phyloP scores from a whole-genome alignment of 1,284 basidiomycete genomes.

The Moesziomyces antarcticus region DNA sequence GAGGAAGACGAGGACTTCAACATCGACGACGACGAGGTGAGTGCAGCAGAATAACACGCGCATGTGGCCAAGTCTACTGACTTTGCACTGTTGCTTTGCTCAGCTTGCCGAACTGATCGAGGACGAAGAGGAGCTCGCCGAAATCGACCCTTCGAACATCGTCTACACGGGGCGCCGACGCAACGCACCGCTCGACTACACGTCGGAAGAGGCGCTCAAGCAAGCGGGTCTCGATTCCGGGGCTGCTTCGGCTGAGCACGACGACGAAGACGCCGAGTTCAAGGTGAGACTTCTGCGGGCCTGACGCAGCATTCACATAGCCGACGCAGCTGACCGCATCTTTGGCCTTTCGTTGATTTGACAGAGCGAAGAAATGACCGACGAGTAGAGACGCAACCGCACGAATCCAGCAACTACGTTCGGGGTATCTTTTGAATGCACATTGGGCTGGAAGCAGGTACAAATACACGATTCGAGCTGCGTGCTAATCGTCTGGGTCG shows the following conservation, averaged over 20 bases:
- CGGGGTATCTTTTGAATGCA: no score
- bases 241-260: slow-evolving; percentile 25
- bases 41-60: not conserved
- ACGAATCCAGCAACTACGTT: no score
- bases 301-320: not conserved
- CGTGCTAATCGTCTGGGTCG: slow-evolving; percentile 61
- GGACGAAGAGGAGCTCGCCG: slow-evolving; percentile 52
- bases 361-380: slow-evolving; percentile 36
- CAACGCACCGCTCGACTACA: slow-evolving; percentile 55
- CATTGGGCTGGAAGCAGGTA: slow-evolving; percentile 2
- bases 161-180: slow-evolving; percentile 49
- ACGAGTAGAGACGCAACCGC: slow-evolving; percentile 6
- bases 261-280: slow-evolving; percentile 56
- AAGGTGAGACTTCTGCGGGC: slow-evolving; percentile 20
- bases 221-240: slow-evolving; percentile 47
- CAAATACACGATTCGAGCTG: slow-evolving; percentile 18
- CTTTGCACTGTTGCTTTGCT: not conserved
- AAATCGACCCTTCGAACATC: slow-evolving; percentile 54
- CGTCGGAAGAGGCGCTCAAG: slow-evolving; percentile 55
- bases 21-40: slow-evolving; percentile 45
- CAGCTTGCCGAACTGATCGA: slow-evolving; percentile 46
- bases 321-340: not conserved
- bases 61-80: not conserved
- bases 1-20: slow-evolving; percentile 37
- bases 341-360: not conserved